Evolutionary conservation across 805 yeast species (phyloP), one percentile per base, ranked within the genome.

Genomic region (Ogataea methanolica): DNA sequence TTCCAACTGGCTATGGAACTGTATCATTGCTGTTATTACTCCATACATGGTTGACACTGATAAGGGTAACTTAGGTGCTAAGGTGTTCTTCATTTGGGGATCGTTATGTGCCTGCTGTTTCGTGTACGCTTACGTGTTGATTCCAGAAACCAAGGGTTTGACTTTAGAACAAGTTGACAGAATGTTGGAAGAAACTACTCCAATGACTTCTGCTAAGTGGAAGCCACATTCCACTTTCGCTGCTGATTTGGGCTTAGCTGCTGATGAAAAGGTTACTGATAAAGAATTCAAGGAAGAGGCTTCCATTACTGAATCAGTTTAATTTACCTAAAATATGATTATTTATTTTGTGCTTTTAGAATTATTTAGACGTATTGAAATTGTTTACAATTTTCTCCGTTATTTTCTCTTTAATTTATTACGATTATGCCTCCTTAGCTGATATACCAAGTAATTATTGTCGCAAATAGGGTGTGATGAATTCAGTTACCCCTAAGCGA

Each of bases 131-230:
- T 80, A 76, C 74, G 81, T 87, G 74, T 75, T 76, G 56, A 80
- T 88, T 50, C 81, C 82, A 58, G 92, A 86, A 69, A 88, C 96
- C 46, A 82, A 80, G 71, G 95, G 95, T 49, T 76, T 87, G 59
- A 76, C 87, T 40, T 76, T 88, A 64, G 96, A 88, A 70, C 90
- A 88, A 68, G 88, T 88, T 53, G 90, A 87, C 64, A 55, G 61
- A 52, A 64, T 67, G 68, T 48, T 66, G 43, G 68, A 63, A 50
- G 69, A 67, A 57, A 61, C 69, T 22, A 64, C 59, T 46, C 68
- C 71, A 45, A 45, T 62, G 42, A 65, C 62, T 31, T 67, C 71
- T 37, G 46, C 65, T 37, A 56, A 50, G 15, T 67, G 71, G 71
- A 63, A 55, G 46, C 70, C 71, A 52, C 69, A 65, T 47, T 50